phyloP scores from a whole-genome alignment of 306 rosid genomes.

The Lablab purpureus region DNA sequence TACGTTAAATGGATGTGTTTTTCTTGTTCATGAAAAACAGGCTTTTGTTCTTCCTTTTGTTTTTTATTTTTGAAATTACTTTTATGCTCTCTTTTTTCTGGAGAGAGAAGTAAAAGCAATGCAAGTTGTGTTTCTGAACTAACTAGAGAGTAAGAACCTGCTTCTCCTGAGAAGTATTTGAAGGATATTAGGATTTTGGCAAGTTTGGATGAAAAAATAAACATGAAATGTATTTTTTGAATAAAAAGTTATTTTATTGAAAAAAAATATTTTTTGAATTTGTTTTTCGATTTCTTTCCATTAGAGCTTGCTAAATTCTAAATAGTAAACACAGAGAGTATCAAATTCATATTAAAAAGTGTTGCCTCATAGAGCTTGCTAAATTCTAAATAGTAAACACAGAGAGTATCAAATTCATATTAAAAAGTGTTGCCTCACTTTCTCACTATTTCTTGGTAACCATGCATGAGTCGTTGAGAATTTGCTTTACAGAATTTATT shows the following conservation, averaged over 20 bases:
- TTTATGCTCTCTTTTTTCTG: not conserved
- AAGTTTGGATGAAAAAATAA: not conserved
- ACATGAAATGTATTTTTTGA: too few species aligned
- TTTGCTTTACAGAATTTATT: not conserved
- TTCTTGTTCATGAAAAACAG: conserved; percentile 6
- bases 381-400: not conserved
- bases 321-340: too few species aligned
- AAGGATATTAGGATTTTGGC: conserved; percentile 7
- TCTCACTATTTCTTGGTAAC: conserved; percentile 29
- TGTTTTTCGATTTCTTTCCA: too few species aligned
- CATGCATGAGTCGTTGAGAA: not conserved
- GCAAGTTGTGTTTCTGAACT: conserved; percentile 40
- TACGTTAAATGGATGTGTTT: not conserved
- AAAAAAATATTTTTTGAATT: too few species aligned
- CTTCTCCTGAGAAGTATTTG: not conserved
- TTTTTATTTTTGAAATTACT: not conserved
- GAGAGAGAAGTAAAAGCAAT: conserved; percentile 14
- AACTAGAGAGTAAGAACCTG: not conserved
- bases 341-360: not conserved
- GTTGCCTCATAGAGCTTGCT: not conserved
- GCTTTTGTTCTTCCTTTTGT: not conserved
- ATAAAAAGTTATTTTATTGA: too few species aligned
- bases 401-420: not conserved
- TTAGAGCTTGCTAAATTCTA: not conserved
- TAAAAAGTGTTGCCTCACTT: not conserved